These are phyloP conservation scores for Talaromyces rugulosus DNA, from an alignment of 2,329 filamentous ascomycete genomes.

Conservation along the genomic window DNA sequence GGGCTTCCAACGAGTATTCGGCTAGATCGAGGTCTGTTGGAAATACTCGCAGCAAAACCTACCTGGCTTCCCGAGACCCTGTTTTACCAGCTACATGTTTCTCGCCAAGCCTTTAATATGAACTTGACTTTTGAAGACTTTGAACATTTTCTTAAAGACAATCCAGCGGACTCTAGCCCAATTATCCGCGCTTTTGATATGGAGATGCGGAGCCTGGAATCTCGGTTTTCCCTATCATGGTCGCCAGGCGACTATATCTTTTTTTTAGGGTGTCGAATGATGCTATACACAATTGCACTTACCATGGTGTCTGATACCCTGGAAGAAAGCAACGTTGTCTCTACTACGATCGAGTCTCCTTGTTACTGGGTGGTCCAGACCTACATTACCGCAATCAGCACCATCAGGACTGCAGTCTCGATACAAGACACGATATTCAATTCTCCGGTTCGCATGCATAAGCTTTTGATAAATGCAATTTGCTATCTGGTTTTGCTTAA, in stretches of 20 bases:
- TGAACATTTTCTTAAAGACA: background rate
- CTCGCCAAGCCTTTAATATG: slow-evolving; percentile 6
- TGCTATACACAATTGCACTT: slow-evolving; percentile 11
- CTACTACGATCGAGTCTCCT: background rate
- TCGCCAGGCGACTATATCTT: slow-evolving; percentile 7
- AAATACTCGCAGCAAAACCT: slow-evolving; percentile 9
- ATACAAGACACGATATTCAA: background rate
- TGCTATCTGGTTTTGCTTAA: slow-evolving; percentile 8
- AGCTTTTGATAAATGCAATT: slow-evolving; percentile 5
- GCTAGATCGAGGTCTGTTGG: slow-evolving; percentile 11
- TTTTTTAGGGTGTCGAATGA: slow-evolving; percentile 7
- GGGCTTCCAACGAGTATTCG: slow-evolving; percentile 13
- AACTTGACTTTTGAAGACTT: slow-evolving; percentile 3
- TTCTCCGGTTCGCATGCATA: slow-evolving; percentile 2
- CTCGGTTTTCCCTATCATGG: slow-evolving; percentile 7
- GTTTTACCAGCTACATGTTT: slow-evolving; percentile 12
- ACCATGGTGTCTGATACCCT: background rate
- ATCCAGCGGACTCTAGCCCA: background rate
- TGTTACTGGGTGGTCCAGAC: slow-evolving; percentile 7
- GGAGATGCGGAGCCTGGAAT: slow-evolving; percentile 5
- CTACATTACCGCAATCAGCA: background rate
- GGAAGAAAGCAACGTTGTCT: background rate
- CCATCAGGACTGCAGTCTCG: slow-evolving; percentile 1
- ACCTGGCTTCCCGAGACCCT: slow-evolving; percentile 11
- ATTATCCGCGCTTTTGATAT: slow-evolving; percentile 7